These are phyloP conservation scores for Fusarium drepaniforme DNA, from an alignment of 2,329 filamentous ascomycete genomes.

Conservation along the genomic window DNA sequence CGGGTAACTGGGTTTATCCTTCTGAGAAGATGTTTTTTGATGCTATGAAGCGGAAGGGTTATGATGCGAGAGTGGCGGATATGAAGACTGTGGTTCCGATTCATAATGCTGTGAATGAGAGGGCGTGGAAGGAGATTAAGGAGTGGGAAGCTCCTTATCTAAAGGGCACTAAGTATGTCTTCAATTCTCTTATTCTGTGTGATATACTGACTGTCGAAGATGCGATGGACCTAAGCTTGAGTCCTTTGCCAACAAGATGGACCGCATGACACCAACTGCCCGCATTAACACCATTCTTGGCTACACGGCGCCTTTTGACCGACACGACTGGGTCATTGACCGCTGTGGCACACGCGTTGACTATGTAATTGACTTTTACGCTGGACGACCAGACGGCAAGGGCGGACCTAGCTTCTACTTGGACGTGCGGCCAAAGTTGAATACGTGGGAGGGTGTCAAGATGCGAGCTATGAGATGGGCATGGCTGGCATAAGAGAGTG, in stretches of 20 bases:
- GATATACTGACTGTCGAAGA: constrained; percentile 39
- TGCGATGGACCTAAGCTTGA: constrained; percentile 84
- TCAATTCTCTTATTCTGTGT: rapidly evolving
- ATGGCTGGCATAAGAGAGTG: constrained; percentile 57
- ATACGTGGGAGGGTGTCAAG: constrained; percentile 75
- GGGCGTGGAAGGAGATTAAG: constrained; percentile 93
- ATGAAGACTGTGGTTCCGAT: constrained; percentile 96
- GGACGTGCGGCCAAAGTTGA: constrained; percentile 77
- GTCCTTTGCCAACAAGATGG: constrained; percentile 82
- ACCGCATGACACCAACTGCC: constrained; percentile 82
- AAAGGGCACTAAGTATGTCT: constrained; percentile 66
- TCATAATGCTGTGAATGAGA: constrained; percentile 98
- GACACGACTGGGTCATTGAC: constrained; percentile 98
- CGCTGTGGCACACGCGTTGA: constrained; percentile 87
- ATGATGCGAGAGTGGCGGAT: constrained; percentile 77
- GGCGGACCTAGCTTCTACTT: constrained; percentile 71
- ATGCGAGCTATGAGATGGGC: constrained; percentile 69
- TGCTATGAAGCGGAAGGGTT: constrained; percentile 92
- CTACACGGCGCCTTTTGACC: constrained; percentile 93
- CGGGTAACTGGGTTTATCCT: constrained; percentile 97
- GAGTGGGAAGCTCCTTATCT: constrained; percentile 83
- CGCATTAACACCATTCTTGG: constrained; percentile 85
- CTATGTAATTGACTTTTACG: constrained; percentile 98
- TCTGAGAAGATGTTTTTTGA: constrained; percentile 98
- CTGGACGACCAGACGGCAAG: constrained; percentile 67